phyloP scores from a whole-genome alignment of 352 stramenopile species.

The Pythium graminicola region DNA sequence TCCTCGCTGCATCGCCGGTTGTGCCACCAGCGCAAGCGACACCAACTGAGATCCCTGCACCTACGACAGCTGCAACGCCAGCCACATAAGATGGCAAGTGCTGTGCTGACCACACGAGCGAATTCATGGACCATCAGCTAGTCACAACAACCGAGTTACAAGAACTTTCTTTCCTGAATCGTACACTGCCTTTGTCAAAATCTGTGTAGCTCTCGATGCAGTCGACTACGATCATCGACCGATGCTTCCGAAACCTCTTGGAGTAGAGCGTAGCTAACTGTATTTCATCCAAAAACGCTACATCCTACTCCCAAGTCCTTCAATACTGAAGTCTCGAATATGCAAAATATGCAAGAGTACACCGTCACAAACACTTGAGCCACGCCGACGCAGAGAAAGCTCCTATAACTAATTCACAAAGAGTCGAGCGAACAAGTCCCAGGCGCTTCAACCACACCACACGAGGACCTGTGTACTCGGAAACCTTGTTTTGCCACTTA shows the following conservation, averaged over 20 bases:
- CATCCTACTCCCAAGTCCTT: neutral
- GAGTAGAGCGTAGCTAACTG: constrained; percentile 9
- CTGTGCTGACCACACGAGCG: too few relatives aligned
- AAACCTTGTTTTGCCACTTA: constrained; percentile 25
- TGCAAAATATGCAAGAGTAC: constrained; percentile 13
- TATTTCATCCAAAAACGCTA: constrained; percentile 13
- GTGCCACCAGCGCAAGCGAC: constrained; percentile 5
- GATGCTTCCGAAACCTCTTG: neutral
- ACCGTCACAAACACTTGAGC: constrained; percentile 17
- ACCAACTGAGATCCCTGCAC: constrained; percentile 9
- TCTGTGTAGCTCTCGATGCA: too few relatives aligned
- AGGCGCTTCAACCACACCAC: constrained; percentile 22
- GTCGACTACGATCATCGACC: neutral
- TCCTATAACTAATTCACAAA: constrained; percentile 24
- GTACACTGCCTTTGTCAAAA: neutral
- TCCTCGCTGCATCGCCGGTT: constrained; percentile 16
- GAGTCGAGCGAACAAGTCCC: constrained; percentile 8
- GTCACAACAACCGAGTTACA: neutral
- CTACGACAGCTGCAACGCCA: constrained; percentile 3
- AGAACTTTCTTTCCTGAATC: neutral
- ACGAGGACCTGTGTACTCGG: constrained; percentile 5
- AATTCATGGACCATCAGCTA: too few relatives aligned
- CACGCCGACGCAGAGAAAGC: constrained; percentile 10
- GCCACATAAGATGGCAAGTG: too few relatives aligned
- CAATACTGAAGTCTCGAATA: neutral